Evolutionary conservation across 176 grass and related monocot genomes (phyloP), one percentile per base, ranked within the genome.

Genomic region (Carex pumila): DNA sequence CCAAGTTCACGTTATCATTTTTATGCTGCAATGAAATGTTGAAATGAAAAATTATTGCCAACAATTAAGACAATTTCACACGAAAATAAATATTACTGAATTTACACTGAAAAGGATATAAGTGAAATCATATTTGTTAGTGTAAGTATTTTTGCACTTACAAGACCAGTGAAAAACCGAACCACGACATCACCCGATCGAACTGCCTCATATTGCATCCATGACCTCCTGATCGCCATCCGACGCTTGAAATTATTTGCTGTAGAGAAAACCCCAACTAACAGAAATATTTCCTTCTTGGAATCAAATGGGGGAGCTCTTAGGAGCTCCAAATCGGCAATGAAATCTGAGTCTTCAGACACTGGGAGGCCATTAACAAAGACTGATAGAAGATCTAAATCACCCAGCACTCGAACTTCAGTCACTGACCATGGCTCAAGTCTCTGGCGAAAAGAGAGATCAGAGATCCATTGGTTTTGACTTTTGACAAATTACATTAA

Each of bases 171-270:
- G 64, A 97, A 91, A 92, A 97, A 97, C 5, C 90, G 85, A 50
- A 97, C 94, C 39, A 78, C 87, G 54, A 97, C 92, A 78, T 88
- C 58, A 14, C 94, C 94, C n/a, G 87, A 92, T 61, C 94, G 88
- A 68, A 97, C 89, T 84, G 86, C 86, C 57, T 94, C 91, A 79
- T 94, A 97, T 68, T 94, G 94, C 94, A 97, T 91, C 94, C 92
- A 94, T 49, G 94, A 92, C 84, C 90, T 81, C 79, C 94, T 92
- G 76, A 97, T 73, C 50, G 92, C 92, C 92, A 92, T 97, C 36
- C 94, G 83, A 13, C 88, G 94, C 61, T 94, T 92, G 81, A 97
- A 97, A 89, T 97, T 97, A 85, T 94, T 97, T 83, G 87, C 90
- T 83, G 94, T 91, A 43, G 94, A 97, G 87, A 94, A 94, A 86